A percentile compares a stretch with the other conserved stretches of the same genome.
Evolutionary conservation across 352 stramenopile species (phyloP).

Genomic region (Pythium utonaiense): DNA sequence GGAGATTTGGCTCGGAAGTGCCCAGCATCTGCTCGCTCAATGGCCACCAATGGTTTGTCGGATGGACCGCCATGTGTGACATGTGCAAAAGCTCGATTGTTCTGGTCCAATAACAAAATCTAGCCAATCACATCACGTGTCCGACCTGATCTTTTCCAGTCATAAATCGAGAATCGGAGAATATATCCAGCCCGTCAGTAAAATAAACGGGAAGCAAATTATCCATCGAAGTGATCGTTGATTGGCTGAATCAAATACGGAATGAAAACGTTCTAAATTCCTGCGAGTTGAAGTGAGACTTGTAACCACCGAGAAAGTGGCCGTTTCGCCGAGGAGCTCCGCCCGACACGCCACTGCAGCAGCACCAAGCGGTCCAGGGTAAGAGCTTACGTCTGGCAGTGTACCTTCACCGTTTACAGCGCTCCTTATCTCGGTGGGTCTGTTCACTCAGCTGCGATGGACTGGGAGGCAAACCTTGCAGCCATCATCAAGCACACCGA

Average conservation of each 20-base stretch:
- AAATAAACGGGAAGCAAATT: not conserved
- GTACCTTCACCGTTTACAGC: too few species aligned
- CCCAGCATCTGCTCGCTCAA: conserved; percentile 1
- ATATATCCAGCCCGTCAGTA: conserved; percentile 8
- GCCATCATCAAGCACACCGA: conserved; percentile 83
- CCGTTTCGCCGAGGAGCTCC: not conserved
- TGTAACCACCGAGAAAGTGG: conserved; percentile 2
- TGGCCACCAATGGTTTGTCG: conserved; percentile 22
- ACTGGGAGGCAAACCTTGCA: conserved; percentile 75
- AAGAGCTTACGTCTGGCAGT: too few species aligned
- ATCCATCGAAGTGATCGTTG: not conserved
- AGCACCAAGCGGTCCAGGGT: too few species aligned
- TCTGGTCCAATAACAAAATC: conserved; percentile 17
- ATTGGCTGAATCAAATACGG: conserved; percentile 14
- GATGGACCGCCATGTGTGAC: conserved; percentile 13
- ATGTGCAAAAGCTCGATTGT: conserved; percentile 14
- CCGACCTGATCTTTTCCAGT: conserved; percentile 15
- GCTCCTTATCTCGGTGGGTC: not conserved
- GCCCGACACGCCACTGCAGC: not conserved
- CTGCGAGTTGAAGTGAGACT: not conserved
- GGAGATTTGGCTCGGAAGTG: not conserved
- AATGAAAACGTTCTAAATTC: conserved; percentile 2
- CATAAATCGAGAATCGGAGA: conserved; percentile 24
- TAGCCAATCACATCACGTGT: conserved; percentile 7
- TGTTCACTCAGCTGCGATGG: conserved; percentile 27